Conservation (phyloP, 768 basidiomycete genomes). For the Termitomyces sp. region DNA sequence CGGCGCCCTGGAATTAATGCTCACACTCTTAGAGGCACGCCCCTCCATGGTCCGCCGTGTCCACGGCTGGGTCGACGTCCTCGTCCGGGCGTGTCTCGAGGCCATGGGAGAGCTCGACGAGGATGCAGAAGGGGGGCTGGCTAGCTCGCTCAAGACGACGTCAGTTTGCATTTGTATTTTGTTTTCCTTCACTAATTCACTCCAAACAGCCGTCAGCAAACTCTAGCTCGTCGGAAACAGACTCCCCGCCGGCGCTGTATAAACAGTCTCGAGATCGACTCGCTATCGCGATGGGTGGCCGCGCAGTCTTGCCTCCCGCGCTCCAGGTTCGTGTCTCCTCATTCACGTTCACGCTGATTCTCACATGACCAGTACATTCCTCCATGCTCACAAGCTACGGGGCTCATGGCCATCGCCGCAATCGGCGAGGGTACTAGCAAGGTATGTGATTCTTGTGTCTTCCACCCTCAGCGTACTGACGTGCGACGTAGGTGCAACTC, state of each 20-base stretch:
- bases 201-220: constrained; percentile 55
- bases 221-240: constrained; percentile 51
- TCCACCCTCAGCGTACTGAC: background rate
- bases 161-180: constrained; percentile 37
- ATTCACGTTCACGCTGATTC: background rate
- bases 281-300: constrained; percentile 75
- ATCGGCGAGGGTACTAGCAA: constrained; percentile 82
- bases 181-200: constrained; percentile 13
- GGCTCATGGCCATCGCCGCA: constrained; percentile 80
- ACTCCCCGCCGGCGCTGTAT: constrained; percentile 67
- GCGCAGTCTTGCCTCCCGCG: constrained; percentile 68
- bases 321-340: constrained; percentile 42
- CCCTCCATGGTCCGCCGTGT: constrained; percentile 65
- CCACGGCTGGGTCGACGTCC: constrained; percentile 62
- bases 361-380: constrained; percentile 46
- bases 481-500: constrained; percentile 40
- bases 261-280: constrained; percentile 82
- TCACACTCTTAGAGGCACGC: constrained; percentile 70
- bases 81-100: constrained; percentile 74
- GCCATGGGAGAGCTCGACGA: constrained; percentile 78
- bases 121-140: constrained; percentile 21
- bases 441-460: constrained; percentile 16
- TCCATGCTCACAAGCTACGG: constrained; percentile 73
- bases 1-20: constrained; percentile 78
- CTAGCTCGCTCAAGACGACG: constrained; percentile 70